Percentiles rank a stretch among this genome's conserved stretches.
phyloP scores from a whole-genome alignment of 495 filamentous ascomycete species.

The Aspergillus ellipticus region DNA sequence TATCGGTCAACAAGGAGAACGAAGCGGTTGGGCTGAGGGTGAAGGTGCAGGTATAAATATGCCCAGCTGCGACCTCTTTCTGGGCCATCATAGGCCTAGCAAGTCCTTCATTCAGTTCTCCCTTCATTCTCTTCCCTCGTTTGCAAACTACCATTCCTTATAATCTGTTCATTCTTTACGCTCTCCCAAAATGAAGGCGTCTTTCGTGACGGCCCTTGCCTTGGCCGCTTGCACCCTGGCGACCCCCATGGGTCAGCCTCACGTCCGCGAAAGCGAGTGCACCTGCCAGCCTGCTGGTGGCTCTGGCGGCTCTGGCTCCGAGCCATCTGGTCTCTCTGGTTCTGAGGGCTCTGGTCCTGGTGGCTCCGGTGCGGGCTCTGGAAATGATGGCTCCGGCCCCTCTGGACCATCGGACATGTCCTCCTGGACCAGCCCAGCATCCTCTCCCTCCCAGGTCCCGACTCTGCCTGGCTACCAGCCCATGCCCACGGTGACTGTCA shows the following conservation, averaged over 20 bases:
- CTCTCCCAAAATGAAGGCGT: conserved; percentile 20
- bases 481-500: not conserved
- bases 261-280: conserved; percentile 7
- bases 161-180: not conserved
- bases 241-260: conserved; percentile 10
- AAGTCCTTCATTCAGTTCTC: not conserved
- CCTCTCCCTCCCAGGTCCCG: not conserved
- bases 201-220: conserved; percentile 16
- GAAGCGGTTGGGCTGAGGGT: not conserved
- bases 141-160: conserved; percentile 9
- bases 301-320: not conserved
- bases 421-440: not conserved
- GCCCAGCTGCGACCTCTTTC: not conserved
- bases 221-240: conserved; percentile 19
- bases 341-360: not conserved
- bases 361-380: not conserved
- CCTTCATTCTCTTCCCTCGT: conserved; percentile 3
- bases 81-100: not conserved
- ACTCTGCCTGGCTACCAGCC: not conserved
- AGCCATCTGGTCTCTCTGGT: not conserved
- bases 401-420: not conserved
- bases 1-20: not conserved
- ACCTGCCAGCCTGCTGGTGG: conserved; percentile 7
- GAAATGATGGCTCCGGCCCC: not conserved
- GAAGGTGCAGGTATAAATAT: conserved; percentile 5